Conservation (phyloP, 169 alveolate species). For the Theileria annulata region DNA sequence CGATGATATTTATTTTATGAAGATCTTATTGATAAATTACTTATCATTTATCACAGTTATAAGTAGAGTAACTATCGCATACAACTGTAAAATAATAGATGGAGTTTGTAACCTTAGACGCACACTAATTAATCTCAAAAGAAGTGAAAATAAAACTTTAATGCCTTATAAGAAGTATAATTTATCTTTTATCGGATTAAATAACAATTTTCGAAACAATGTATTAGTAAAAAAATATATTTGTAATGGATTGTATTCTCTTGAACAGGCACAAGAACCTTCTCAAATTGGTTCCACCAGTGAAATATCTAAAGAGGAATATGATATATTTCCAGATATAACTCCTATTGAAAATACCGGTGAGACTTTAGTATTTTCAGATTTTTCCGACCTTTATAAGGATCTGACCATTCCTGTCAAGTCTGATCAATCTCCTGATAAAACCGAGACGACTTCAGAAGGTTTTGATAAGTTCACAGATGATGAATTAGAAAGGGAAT, state of each 20-base stretch:
- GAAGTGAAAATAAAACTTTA: not conserved
- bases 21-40: not conserved
- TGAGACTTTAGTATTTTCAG: constrained; percentile 25
- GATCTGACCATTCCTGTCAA: not conserved
- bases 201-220: not conserved
- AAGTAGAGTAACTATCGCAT: not conserved
- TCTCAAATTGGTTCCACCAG: not conserved
- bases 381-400: constrained; percentile 35
- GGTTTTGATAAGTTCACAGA: not conserved
- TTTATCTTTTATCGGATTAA: not conserved
- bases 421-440: not conserved
- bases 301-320: not conserved
- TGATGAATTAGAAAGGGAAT: not conserved
- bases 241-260: not conserved
- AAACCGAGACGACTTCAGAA: not conserved
- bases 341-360: not conserved
- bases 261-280: not conserved
- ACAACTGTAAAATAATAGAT: constrained; percentile 9
- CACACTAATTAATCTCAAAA: not conserved
- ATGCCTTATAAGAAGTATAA: not conserved
- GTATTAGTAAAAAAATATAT: not conserved
- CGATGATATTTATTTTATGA: not conserved
- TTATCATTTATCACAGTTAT: constrained; percentile 3
- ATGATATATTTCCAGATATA: not conserved
- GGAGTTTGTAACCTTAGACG: not conserved